phyloP scores from a whole-genome alignment of 73 alveolate species.

The Tetrahymena thermophila region DNA sequence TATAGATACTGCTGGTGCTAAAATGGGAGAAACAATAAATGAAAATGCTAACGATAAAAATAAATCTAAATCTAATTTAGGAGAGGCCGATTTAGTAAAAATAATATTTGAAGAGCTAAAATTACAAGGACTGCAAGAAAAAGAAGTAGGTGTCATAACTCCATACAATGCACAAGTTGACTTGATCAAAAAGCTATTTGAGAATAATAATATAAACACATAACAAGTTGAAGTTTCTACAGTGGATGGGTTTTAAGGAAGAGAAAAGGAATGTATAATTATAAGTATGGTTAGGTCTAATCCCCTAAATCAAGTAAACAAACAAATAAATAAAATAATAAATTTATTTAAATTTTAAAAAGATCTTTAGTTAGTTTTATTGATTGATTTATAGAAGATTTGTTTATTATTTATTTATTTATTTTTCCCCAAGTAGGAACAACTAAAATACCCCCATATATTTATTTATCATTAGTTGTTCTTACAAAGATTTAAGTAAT shows the following conservation, averaged over 20 bases:
- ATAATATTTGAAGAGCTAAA: conserved; percentile 69
- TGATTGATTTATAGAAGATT: no score
- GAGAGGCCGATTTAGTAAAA: conserved; percentile 89
- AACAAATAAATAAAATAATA: neutral
- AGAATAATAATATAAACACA: conserved; percentile 9
- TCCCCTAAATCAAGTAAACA: neutral
- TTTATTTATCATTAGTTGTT: no score
- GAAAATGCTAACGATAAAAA: conserved; percentile 39
- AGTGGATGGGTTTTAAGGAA: conserved; percentile 98
- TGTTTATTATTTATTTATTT: no score
- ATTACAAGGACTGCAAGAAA: conserved; percentile 50
- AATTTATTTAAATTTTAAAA: neutral
- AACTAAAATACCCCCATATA: no score
- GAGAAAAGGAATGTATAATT: conserved; percentile 96
- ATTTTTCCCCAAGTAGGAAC: no score
- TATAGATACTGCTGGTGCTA: conserved; percentile 84
- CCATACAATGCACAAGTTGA: conserved; percentile 97
- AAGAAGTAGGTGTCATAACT: conserved; percentile 89
- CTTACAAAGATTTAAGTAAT: neutral
- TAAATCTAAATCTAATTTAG: conserved; percentile 84
- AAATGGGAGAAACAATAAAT: conserved; percentile 80
- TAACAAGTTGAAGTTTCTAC: conserved; percentile 85
- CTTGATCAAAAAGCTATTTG: conserved; percentile 57
- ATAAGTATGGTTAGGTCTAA: conserved; percentile 94
- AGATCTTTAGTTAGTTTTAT: no score